Conservation (phyloP, 306 rosid species). For the Coriaria nepalensis region DNA sequence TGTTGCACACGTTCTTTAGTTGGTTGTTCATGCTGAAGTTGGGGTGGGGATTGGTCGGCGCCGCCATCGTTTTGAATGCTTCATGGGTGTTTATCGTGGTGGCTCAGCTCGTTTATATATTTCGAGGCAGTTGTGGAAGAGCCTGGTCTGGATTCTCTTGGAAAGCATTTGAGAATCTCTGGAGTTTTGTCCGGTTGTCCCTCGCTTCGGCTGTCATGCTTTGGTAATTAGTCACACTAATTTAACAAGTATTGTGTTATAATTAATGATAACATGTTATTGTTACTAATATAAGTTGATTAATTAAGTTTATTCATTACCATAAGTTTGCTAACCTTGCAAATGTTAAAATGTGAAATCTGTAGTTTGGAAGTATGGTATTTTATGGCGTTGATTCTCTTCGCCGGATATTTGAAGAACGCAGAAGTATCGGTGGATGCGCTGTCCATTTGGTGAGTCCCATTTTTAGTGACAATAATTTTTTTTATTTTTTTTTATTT, state of each 20-base stretch:
- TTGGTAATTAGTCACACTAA: constrained; percentile 25
- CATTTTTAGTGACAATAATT: background rate
- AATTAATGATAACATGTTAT: too few relatives aligned
- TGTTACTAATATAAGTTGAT: too few relatives aligned
- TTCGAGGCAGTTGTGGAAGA: constrained; percentile 43
- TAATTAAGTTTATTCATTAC: too few relatives aligned
- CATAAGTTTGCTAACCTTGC: too few relatives aligned
- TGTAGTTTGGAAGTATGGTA: constrained; percentile 80
- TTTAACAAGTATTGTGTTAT: background rate
- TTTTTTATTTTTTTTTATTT: background rate
- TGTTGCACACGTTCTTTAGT: constrained; percentile 45
- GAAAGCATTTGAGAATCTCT: constrained; percentile 54
- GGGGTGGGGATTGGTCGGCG: constrained; percentile 66
- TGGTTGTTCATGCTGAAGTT: constrained; percentile 59
- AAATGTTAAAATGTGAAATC: too few relatives aligned
- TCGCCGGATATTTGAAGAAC: constrained; percentile 74
- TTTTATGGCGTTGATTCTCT: constrained; percentile 58
- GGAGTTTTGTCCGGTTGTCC: constrained; percentile 60
- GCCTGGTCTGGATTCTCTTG: constrained; percentile 77
- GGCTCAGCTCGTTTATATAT: constrained; percentile 45
- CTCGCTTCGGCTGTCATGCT: constrained; percentile 76
- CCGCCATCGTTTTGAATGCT: constrained; percentile 46
- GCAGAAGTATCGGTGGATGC: constrained; percentile 72
- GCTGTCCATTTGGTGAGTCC: constrained; percentile 58
- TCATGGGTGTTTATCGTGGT: constrained; percentile 72